Base-by-base conservation (phyloP, 139 green algal genomes). In the Nannochloris sp. region DNA sequence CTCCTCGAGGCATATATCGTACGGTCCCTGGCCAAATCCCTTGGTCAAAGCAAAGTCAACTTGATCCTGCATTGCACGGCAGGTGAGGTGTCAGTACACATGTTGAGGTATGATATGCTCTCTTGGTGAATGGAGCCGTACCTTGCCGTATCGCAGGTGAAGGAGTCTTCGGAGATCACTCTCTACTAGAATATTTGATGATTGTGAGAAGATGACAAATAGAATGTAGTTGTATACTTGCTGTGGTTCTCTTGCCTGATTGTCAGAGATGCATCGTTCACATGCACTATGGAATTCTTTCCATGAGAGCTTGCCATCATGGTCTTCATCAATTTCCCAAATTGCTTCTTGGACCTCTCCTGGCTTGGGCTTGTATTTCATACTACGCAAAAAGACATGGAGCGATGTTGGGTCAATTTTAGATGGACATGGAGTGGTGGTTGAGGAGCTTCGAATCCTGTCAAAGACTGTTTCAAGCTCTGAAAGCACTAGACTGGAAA, bases 301-400 rank as follows among this genome's bases (percentile, higher is more conserved):
- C 23, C 36, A 57, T 21, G 25, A 27, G 18, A 66, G 14, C 4
- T 66, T 58, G 10, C 60, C 31, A 66, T 66, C 91, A 71, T 87
- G 95, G 72, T 97, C 91, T 71, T 96, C 90, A 60, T 97, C 91
- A n/a, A 94, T 89, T 68, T 97, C 91, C 91, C 91, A 97, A 56
- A 97, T 95, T 77, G 96, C 94, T 76, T 96, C 87, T 55, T 95
- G 85, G 18, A 95, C 76, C 36, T 96, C 90, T 3, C 75, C 69
- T 31, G 85, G 79, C 54, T 84, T 89, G 4, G 78, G 75, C 34
- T 85, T 87, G 69, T 95, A 86, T 4, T 81, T 78, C 14, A 93
- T 64, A 2, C 71, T 61, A 1, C 71, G 44, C 49, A 97, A 93
- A 12, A 92, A 66, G 21, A 75, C 21, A 3, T 65, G 75, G 1